Conservation (phyloP, 768 basidiomycete genomes). For the Tulasnella sp. region DNA sequence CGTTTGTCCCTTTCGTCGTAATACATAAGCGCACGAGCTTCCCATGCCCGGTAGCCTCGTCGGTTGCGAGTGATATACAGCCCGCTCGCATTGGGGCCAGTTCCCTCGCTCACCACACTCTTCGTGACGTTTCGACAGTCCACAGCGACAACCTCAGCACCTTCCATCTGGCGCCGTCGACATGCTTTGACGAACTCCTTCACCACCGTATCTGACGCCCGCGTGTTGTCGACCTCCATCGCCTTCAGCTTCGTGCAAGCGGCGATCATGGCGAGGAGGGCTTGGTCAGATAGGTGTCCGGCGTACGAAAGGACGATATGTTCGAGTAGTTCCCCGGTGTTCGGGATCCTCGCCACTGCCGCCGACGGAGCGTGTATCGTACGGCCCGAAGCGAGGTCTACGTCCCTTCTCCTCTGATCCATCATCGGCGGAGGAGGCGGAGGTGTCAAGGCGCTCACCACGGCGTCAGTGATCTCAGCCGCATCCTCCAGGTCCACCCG, state of each 20-base stretch:
- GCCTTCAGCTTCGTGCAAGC: conserved; percentile 49
- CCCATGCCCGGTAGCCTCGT: conserved; percentile 63
- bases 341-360: conserved; percentile 12
- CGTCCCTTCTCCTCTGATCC: conserved; percentile 8
- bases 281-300: conserved; percentile 50
- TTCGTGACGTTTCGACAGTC: conserved; percentile 69
- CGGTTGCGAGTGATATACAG: conserved; percentile 47
- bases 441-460: conserved; percentile 59
- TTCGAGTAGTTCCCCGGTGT: conserved; percentile 59
- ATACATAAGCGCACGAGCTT: conserved; percentile 56
- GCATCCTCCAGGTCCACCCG: conserved; percentile 84
- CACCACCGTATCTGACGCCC: conserved; percentile 49
- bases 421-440: background rate
- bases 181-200: conserved; percentile 55
- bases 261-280: conserved; percentile 51
- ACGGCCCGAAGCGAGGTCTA: conserved; percentile 12
- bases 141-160: conserved; percentile 55
- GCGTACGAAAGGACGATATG: conserved; percentile 63
- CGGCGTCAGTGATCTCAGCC: conserved; percentile 54
- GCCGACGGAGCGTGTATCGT: background rate
- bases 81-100: conserved; percentile 18
- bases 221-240: conserved; percentile 73
- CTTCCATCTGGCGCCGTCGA: conserved; percentile 36
- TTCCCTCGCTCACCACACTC: conserved; percentile 49
- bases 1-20: conserved; percentile 63